Evolutionary conservation across 2,329 filamentous ascomycete species (phyloP).

Genomic region (Alternaria postmessia): DNA sequence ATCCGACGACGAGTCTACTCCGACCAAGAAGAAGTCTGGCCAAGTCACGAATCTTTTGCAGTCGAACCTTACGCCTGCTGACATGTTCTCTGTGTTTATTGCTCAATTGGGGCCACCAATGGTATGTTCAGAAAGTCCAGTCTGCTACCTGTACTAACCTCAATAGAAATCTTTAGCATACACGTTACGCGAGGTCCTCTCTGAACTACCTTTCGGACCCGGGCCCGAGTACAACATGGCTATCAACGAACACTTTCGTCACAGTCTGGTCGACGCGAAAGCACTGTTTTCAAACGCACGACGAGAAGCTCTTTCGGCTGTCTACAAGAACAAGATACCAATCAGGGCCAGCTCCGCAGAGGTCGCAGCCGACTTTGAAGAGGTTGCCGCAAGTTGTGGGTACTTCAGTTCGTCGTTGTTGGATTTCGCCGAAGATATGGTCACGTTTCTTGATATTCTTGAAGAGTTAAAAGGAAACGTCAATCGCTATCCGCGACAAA

Average conservation of each 20-base stretch:
- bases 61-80: slow-evolving; percentile 66
- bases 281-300: slow-evolving; percentile 79
- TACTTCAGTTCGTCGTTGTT: slow-evolving; percentile 94
- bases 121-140: slow-evolving; percentile 50
- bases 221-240: slow-evolving; percentile 72
- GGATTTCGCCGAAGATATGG: slow-evolving; percentile 89
- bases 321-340: slow-evolving; percentile 83
- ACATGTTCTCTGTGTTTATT: slow-evolving; percentile 94
- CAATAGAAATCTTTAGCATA: slow-evolving; percentile 83
- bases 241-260: slow-evolving; percentile 80
- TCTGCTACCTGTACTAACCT: slow-evolving; percentile 27
- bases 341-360: slow-evolving; percentile 73
- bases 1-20: slow-evolving; percentile 42
- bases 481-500: slow-evolving; percentile 67
- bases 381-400: slow-evolving; percentile 96
- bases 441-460: slow-evolving; percentile 80
- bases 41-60: slow-evolving; percentile 39
- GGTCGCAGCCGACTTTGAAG: slow-evolving; percentile 91
- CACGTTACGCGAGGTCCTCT: slow-evolving; percentile 86
- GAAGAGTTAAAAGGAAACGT: slow-evolving; percentile 82
- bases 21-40: slow-evolving; percentile 18
- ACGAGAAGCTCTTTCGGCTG: slow-evolving; percentile 74
- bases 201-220: slow-evolving; percentile 82
- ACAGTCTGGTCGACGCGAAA: slow-evolving; percentile 82
- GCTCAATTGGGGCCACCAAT: slow-evolving; percentile 88